These are phyloP conservation scores for Hypseocharis bilobata DNA, from an alignment of 441 rosid species.

Conservation along the genomic window DNA sequence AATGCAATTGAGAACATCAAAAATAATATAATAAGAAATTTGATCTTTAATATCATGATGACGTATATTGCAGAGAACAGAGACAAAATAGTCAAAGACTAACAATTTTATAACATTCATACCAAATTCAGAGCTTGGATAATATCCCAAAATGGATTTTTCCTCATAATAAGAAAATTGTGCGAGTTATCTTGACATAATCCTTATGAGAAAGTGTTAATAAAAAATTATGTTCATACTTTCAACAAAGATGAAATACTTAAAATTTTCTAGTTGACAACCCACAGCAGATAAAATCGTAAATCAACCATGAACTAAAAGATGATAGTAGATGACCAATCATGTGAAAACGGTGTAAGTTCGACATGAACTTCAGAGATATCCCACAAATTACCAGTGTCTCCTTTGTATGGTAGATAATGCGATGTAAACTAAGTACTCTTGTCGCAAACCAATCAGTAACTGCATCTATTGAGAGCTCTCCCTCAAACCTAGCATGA, in stretches of 20 bases:
- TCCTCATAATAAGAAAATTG: neutral
- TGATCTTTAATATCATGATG: neutral
- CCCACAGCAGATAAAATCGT: neutral
- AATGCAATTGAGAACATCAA: neutral
- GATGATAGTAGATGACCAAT: neutral
- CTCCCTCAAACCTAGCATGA: conserved; percentile 65
- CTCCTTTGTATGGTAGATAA: conserved; percentile 75
- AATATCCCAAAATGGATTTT: neutral
- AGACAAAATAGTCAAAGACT: neutral
- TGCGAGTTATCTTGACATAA: neutral
- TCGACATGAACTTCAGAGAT: conserved; percentile 5
- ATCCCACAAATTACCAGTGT: conserved; percentile 49
- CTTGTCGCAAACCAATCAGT: conserved; percentile 78
- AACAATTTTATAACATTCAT: neutral
- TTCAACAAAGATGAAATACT: neutral
- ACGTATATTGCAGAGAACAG: neutral
- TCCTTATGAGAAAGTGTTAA: neutral
- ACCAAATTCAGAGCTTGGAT: neutral
- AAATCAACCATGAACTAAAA: neutral
- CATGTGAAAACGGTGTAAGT: conserved; percentile 6
- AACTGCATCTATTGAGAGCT: conserved; percentile 63
- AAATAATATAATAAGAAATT: neutral
- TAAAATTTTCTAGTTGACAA: neutral
- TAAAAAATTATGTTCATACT: neutral
- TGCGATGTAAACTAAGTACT: conserved; percentile 70